These are phyloP conservation scores for Eucalyptus cloeziana DNA, from an alignment of 345 rosid genomes.

Conservation along the genomic window DNA sequence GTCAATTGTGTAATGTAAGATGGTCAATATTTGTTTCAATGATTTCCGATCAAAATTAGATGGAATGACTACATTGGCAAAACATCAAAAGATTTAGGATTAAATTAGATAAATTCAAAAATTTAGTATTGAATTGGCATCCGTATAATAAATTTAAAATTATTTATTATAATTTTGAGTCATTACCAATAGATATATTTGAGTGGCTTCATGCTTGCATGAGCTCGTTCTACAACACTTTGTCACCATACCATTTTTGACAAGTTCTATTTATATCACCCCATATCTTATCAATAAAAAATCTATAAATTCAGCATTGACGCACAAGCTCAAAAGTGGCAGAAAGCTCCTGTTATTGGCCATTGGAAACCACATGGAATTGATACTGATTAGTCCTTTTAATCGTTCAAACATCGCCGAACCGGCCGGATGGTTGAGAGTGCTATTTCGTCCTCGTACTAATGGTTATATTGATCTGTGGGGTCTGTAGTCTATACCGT, in stretches of 20 bases:
- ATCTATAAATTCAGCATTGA: background rate
- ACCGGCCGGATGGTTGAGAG: background rate
- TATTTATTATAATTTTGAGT: background rate
- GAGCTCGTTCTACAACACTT: background rate
- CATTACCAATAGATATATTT: background rate
- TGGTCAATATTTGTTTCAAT: fast-evolving
- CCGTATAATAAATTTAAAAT: background rate
- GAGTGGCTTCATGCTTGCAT: background rate
- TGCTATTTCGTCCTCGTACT: background rate
- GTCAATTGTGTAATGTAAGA: fast-evolving
- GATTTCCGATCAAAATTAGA: background rate
- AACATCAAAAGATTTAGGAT: fast-evolving
- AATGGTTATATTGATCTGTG: background rate
- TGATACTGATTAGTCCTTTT: background rate
- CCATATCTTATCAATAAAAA: background rate
- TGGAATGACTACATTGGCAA: background rate
- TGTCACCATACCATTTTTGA: background rate
- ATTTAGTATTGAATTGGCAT: background rate
- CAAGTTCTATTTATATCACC: background rate
- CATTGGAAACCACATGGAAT: background rate
- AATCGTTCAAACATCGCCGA: background rate
- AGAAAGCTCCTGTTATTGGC: background rate
- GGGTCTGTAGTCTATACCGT: background rate
- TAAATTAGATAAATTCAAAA: background rate
- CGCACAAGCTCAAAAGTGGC: background rate